These are phyloP conservation scores for Penicillium griseofulvum DNA, from an alignment of 2,329 filamentous ascomycete genomes.

Conservation along the genomic window DNA sequence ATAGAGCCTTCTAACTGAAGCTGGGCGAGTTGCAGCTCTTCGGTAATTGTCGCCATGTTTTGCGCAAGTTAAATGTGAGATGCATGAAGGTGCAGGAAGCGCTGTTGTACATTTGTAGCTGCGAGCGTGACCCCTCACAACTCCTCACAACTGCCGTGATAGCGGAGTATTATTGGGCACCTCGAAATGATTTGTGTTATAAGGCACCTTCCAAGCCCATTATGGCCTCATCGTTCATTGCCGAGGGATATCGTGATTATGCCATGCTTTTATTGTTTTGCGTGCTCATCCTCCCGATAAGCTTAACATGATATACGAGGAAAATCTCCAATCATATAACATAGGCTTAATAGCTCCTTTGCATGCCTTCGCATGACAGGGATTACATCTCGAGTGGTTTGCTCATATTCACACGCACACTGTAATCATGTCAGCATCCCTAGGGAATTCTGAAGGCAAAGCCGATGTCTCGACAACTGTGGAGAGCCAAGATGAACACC, in stretches of 20 bases:
- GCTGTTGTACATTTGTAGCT: background rate
- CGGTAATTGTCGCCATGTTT: conserved; percentile 7
- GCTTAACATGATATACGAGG: background rate
- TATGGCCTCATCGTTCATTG: background rate
- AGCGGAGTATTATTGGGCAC: background rate
- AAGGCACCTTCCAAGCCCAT: background rate
- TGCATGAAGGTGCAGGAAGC: background rate
- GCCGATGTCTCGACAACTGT: background rate
- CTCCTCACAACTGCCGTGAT: conserved; percentile 2
- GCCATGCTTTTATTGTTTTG: conserved; percentile 5
- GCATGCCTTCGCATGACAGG: background rate
- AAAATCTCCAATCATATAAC: background rate
- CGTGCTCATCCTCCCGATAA: conserved; percentile 7
- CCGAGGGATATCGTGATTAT: conserved; percentile 1
- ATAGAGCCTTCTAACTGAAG: conserved; percentile 22
- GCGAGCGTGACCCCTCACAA: background rate
- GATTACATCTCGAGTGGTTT: background rate
- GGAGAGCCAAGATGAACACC: background rate
- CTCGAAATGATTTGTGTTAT: background rate
- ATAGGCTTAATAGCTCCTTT: background rate
- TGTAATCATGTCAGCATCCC: background rate
- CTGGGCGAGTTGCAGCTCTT: background rate
- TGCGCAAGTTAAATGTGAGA: background rate
- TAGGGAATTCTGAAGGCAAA: background rate
- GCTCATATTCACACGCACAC: background rate